Evolutionary conservation across 495 filamentous ascomycete genomes (phyloP).

Genomic region (Neurospora sp.): DNA sequence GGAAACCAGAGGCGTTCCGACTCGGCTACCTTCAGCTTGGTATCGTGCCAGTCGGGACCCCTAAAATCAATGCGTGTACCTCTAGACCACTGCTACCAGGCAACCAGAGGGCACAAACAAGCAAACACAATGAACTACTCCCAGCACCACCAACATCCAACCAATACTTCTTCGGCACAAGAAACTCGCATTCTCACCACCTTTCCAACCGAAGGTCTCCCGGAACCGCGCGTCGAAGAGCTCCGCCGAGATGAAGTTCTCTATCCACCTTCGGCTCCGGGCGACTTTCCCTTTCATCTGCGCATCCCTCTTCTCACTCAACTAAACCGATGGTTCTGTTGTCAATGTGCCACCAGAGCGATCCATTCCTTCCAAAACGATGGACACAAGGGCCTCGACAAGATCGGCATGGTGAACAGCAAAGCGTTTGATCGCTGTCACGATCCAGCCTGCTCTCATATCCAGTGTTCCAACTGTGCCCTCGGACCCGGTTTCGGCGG

Average conservation of each 20-base stretch:
- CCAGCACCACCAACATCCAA: neutral
- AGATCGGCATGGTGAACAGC: conserved; percentile 14
- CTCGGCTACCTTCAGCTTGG: neutral
- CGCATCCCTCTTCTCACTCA: conserved; percentile 1
- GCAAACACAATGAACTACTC: neutral
- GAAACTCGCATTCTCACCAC: conserved; percentile 14
- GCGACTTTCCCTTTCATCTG: neutral
- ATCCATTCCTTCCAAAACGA: neutral
- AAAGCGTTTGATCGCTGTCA: neutral
- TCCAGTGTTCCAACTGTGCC: conserved; percentile 15
- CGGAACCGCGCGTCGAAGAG: conserved; percentile 9
- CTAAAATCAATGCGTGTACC: neutral
- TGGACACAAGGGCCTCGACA: conserved; percentile 9
- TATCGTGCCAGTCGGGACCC: neutral
- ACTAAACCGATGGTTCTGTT: conserved; percentile 21
- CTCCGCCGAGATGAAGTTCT: neutral
- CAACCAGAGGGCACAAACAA: neutral
- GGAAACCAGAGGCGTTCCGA: neutral
- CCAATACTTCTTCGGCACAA: neutral
- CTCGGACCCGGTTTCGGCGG: neutral
- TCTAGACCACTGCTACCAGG: neutral
- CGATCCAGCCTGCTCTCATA: conserved; percentile 5
- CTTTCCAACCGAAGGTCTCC: conserved; percentile 16
- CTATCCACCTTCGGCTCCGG: neutral
- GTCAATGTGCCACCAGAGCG: conserved; percentile 9